Percentiles rank a stretch among this genome's conserved stretches.
Evolutionary conservation across 306 rosid genomes (phyloP).

Genomic region (Fagus sylvatica): DNA sequence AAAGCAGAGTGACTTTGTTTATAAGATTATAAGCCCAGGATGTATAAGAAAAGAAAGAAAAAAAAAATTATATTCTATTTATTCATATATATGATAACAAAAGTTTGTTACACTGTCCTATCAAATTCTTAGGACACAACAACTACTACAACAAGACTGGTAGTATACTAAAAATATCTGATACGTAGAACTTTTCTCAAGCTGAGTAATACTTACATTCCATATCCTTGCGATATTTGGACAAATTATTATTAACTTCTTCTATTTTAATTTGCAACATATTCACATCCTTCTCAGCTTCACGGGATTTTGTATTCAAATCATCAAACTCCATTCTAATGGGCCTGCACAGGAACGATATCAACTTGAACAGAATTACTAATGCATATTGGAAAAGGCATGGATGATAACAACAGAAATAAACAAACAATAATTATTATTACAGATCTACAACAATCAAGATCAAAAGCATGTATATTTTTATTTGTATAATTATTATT

Average conservation of each 20-base stretch:
- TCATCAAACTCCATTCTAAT: slow-evolving; percentile 70
- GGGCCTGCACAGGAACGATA: slow-evolving; percentile 43
- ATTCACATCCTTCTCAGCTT: slow-evolving; percentile 83
- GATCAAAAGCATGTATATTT: no score
- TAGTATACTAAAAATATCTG: slow-evolving; percentile 6
- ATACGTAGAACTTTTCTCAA: slow-evolving; percentile 11
- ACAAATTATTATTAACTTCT: slow-evolving; percentile 62
- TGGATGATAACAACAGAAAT: background rate
- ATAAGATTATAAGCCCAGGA: background rate
- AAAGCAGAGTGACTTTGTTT: no score
- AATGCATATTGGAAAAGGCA: background rate
- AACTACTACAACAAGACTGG: slow-evolving; percentile 14
- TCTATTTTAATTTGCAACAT: slow-evolving; percentile 71
- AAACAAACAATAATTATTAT: background rate
- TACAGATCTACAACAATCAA: no score
- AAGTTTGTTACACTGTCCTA: background rate
- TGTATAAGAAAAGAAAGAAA: background rate
- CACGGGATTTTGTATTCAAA: slow-evolving; percentile 64
- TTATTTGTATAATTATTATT: no score
- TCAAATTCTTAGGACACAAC: slow-evolving; percentile 2
- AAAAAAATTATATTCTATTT: background rate
- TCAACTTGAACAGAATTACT: slow-evolving; percentile 17
- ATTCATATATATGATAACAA: slow-evolving; percentile 1
- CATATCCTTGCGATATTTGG: slow-evolving; percentile 71
- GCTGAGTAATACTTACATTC: slow-evolving; percentile 63